Conservation (phyloP, 305 asterid species). For the Rubia peregrina region DNA sequence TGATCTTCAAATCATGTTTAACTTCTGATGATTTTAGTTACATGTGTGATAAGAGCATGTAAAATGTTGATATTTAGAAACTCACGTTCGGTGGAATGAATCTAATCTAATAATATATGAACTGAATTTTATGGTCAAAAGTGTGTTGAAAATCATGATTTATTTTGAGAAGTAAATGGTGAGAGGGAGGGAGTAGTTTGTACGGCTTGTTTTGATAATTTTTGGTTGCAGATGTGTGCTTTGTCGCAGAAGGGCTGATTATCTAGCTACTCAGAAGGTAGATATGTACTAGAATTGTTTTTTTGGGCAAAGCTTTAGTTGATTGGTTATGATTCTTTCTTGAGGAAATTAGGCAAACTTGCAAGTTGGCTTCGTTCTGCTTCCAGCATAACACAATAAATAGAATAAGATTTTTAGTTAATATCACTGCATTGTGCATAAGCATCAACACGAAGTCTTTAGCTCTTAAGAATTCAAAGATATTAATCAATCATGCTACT, state of each 20-base stretch:
- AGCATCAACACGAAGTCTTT: neutral
- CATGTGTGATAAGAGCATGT: neutral
- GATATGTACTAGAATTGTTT: neutral
- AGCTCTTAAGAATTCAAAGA: too few species aligned
- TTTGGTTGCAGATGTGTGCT: constrained; percentile 67
- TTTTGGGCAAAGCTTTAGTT: neutral
- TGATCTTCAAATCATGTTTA: neutral
- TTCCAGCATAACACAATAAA: neutral
- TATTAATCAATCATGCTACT: neutral
- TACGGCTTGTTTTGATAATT: neutral
- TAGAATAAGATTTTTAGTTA: neutral
- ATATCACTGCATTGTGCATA: neutral
- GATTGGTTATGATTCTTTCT: neutral
- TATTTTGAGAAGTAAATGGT: neutral
- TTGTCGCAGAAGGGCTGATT: constrained; percentile 82
- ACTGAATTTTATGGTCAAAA: neutral
- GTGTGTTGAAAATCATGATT: neutral
- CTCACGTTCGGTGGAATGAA: neutral
- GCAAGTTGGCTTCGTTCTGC: neutral
- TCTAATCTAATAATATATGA: neutral
- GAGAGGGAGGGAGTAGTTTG: neutral
- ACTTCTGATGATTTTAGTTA: neutral
- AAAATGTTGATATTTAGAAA: too few species aligned
- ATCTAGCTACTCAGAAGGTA: constrained; percentile 80
- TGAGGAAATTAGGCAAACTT: neutral